Percentiles rank a stretch among this genome's conserved stretches.
Conservation (phyloP, 2,329 filamentous ascomycete genomes). For the Fusarium miscanthi region DNA sequence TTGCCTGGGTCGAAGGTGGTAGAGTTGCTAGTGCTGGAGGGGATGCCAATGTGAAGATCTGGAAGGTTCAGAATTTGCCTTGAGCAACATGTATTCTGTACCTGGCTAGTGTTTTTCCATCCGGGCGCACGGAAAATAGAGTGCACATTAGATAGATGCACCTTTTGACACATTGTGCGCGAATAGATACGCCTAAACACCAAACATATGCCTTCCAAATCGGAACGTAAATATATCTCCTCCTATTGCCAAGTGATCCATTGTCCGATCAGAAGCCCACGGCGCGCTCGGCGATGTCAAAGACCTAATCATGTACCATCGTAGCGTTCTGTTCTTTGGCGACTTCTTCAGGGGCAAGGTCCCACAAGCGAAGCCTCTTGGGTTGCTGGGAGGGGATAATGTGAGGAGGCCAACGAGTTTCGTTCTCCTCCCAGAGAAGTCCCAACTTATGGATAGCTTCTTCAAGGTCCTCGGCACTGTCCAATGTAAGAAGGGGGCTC, state of each 20-base stretch:
- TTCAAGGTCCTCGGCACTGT: slow-evolving; percentile 49
- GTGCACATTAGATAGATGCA: slow-evolving; percentile 14
- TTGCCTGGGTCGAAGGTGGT: slow-evolving; percentile 78
- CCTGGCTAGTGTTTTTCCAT: slow-evolving; percentile 14
- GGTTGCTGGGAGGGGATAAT: slow-evolving; percentile 29
- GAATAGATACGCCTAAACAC: slow-evolving; percentile 24
- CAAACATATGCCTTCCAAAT: slow-evolving; percentile 17
- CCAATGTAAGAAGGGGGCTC: neutral
- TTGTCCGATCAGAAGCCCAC: neutral
- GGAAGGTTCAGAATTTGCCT: slow-evolving; percentile 62
- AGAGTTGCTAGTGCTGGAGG: slow-evolving; percentile 84
- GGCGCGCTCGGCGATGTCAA: slow-evolving; percentile 15
- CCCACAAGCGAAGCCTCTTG: slow-evolving; percentile 49
- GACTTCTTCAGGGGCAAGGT: slow-evolving; percentile 49
- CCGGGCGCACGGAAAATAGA: slow-evolving; percentile 9
- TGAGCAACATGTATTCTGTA: slow-evolving; percentile 26
- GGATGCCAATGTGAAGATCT: slow-evolving; percentile 92
- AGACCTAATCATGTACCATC: slow-evolving; percentile 55
- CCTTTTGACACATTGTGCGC: slow-evolving; percentile 16
- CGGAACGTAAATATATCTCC: neutral
- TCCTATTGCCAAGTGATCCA: neutral
- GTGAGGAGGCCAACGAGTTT: slow-evolving; percentile 51
- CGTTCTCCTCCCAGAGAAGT: slow-evolving; percentile 51
- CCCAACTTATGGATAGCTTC: slow-evolving; percentile 53
- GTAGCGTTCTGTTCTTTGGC: slow-evolving; percentile 51